phyloP scores from a whole-genome alignment of 139 green algal genomes.

The Tetraselmis chui region DNA sequence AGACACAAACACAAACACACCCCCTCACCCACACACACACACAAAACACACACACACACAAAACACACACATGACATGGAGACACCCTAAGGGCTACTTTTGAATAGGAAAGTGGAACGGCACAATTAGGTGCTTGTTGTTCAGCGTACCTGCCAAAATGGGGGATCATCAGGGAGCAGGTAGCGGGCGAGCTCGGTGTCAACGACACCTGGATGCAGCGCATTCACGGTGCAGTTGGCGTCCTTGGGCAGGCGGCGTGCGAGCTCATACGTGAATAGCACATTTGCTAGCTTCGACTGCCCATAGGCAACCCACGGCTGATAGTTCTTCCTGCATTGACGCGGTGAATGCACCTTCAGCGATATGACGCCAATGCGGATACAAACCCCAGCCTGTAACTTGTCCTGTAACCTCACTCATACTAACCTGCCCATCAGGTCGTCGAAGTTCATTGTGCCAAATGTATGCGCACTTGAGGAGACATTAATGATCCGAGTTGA shows the following conservation, averaged over 20 bases:
- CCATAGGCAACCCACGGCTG: conserved; percentile 43
- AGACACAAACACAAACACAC: too few species aligned
- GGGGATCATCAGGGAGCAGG: neutral
- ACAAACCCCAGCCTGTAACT: too few species aligned
- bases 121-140: too few species aligned
- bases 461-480: conserved; percentile 60
- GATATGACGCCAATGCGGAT: too few species aligned
- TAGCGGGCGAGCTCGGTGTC: conserved; percentile 68
- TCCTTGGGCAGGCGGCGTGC: conserved; percentile 29
- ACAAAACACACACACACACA: too few species aligned
- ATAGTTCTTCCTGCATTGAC: conserved; percentile 27
- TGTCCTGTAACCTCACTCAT: too few species aligned
- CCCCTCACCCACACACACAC: too few species aligned
- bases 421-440: conserved; percentile 48
- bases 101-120: too few species aligned
- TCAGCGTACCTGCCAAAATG: neutral
- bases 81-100: too few species aligned
- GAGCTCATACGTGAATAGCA: conserved; percentile 85
- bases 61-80: too few species aligned
- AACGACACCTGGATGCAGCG: conserved; percentile 76
- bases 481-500: conserved; percentile 72
- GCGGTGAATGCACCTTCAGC: neutral
- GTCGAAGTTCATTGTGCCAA: conserved; percentile 66
- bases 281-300: conserved; percentile 84
- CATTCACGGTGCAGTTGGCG: conserved; percentile 39